phyloP scores from a whole-genome alignment of 345 rosid species.

The Populus alba region DNA sequence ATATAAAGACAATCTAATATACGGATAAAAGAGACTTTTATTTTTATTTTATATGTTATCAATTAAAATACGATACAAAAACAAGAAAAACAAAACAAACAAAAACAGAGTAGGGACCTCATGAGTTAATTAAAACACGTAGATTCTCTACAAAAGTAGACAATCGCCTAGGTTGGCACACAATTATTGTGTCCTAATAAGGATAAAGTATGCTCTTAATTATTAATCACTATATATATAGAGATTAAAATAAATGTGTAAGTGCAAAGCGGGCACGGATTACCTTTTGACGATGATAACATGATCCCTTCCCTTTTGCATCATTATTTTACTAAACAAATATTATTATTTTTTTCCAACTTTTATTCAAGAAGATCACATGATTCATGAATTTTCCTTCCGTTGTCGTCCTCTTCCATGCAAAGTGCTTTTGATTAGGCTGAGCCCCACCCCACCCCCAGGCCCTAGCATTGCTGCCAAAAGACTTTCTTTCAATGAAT shows the following conservation, averaged over 20 bases:
- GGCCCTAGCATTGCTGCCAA: too few species aligned
- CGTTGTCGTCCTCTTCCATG: background rate
- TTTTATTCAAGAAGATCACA: background rate
- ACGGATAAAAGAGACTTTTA: too few species aligned
- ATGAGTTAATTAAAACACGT: background rate
- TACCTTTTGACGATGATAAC: background rate
- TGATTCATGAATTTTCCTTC: background rate
- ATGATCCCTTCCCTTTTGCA: background rate
- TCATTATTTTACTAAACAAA: background rate
- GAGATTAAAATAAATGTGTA: too few species aligned
- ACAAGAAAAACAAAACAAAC: too few species aligned
- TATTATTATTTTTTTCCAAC: background rate
- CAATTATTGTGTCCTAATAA: background rate
- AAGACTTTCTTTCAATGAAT: background rate
- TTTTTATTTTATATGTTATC: too few species aligned
- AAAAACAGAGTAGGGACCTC: background rate
- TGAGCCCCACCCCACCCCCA: too few species aligned
- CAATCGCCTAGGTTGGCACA: background rate
- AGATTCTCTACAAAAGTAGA: background rate
- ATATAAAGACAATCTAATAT: too few species aligned
- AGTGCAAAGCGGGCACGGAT: background rate
- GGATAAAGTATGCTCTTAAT: background rate
- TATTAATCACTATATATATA: too few species aligned
- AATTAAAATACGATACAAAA: too few species aligned
- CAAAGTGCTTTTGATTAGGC: background rate